A percentile compares a stretch with the other conserved stretches of the same genome.
Evolutionary conservation across 805 yeast genomes (phyloP).

Genomic region (Candida maesae): DNA sequence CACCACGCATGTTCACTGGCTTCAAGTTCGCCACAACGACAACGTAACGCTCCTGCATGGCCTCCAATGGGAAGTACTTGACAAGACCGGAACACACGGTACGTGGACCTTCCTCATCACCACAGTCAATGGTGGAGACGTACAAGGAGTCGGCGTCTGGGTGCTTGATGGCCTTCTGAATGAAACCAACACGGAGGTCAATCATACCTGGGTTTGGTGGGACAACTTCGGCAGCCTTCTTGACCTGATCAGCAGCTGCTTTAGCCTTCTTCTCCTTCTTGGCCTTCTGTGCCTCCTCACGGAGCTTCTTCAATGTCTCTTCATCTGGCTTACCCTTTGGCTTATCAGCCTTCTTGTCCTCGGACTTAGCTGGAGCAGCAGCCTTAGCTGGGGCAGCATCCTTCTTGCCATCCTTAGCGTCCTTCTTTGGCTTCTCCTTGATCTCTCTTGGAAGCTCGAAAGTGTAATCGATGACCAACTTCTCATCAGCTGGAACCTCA

Average conservation of each 20-base stretch:
- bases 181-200: conserved; percentile 94
- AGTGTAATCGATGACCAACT: conserved; percentile 54
- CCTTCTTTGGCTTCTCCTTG: conserved; percentile 54
- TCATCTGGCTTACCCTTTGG: conserved; percentile 43
- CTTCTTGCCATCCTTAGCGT: conserved; percentile 26
- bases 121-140: conserved; percentile 94
- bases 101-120: conserved; percentile 96
- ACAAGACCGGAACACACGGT: conserved; percentile 98
- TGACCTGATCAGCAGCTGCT: conserved; percentile 36
- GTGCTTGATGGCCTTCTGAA: conserved; percentile 93
- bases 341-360: conserved; percentile 35
- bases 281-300: conserved; percentile 57
- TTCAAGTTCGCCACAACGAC: conserved; percentile 93
- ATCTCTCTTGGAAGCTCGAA: conserved; percentile 71
- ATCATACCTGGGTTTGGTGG: conserved; percentile 80
- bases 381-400: conserved; percentile 28
- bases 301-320: conserved; percentile 41
- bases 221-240: conserved; percentile 54
- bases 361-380: conserved; percentile 28
- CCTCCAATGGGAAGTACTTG: conserved; percentile 83
- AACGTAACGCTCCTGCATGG: conserved; percentile 91
- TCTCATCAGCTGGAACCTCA: conserved; percentile 49
- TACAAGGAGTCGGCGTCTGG: conserved; percentile 97
- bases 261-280: conserved; percentile 61
- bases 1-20: conserved; percentile 98